Evolutionary conservation across 495 filamentous ascomycete species (phyloP), one percentile per base, ranked within the genome.

Genomic region (Xylaria palmicola): DNA sequence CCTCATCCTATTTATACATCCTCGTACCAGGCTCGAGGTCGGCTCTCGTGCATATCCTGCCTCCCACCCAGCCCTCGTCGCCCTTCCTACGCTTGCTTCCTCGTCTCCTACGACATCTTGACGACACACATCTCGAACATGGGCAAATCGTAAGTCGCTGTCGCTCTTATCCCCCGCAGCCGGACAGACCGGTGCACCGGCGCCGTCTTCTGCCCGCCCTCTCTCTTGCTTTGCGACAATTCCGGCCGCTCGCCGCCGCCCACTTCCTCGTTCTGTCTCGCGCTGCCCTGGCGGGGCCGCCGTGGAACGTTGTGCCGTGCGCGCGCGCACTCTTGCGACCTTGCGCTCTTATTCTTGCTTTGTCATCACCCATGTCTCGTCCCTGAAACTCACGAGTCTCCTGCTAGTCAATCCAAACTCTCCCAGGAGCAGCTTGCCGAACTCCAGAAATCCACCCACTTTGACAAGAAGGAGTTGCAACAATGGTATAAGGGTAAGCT

Each of bases 381-480:
- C 24, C 19, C 50, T 6, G 32, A 0, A 34, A 22, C 45, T 62
- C 30, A 62, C 64, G 4, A 26, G 27, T 30, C 20, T 60, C 13
- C 19, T 13, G 30, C 17, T 19, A 95, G 91, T 71, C 90, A 94
- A 77, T 93, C 90, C 36, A 98, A 97, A 80, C 89, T 99, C 68
- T 96, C 92, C 40, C 90, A 92, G 67, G 86, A 95, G 71, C 92
- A 98, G 80, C 87, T 99, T 65, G 86, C 85, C 51, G 94, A 99
- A 77, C 86, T 99, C 66, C 93, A 97, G 73, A 91, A 88, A 79
- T 90, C 91, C 53, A 99, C 94, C 22, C 91, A 97, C 76, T 99
- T 99, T 69, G 94, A 99, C 80, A 97, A 97, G 87, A 99, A 98
- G 79, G 94, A 99, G 76, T 77, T 99, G 66, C 94, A 99, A 75